These are phyloP conservation scores for Backusella tuberculispora DNA, from an alignment of 192 early-diverging fungal species.

Conservation along the genomic window DNA sequence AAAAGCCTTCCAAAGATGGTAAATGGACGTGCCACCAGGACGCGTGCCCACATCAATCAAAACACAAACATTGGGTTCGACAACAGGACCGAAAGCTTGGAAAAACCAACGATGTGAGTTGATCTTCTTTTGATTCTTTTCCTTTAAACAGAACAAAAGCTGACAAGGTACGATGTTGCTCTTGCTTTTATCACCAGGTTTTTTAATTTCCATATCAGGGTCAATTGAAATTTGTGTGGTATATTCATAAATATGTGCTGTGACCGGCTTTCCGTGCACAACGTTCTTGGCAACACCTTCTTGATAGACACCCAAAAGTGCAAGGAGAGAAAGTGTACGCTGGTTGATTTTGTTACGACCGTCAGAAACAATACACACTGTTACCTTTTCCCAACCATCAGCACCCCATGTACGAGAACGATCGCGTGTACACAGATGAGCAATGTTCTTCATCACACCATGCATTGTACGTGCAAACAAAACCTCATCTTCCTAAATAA, in stretches of 20 bases:
- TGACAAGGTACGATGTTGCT: slow-evolving; percentile 76
- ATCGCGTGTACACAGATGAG: slow-evolving; percentile 66
- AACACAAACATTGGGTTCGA: slow-evolving; percentile 64
- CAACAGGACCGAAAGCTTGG: slow-evolving; percentile 61
- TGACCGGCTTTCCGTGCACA: slow-evolving; percentile 66
- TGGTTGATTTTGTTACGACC: slow-evolving; percentile 72
- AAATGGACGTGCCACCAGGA: slow-evolving; percentile 70
- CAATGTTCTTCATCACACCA: slow-evolving; percentile 79
- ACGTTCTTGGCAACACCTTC: slow-evolving; percentile 73
- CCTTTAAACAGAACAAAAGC: slow-evolving; percentile 87
- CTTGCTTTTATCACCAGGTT: slow-evolving; percentile 52
- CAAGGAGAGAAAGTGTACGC: slow-evolving; percentile 65
- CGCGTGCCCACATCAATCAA: slow-evolving; percentile 81
- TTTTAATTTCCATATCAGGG: slow-evolving; percentile 69
- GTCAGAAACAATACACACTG: slow-evolving; percentile 79
- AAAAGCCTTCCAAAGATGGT: slow-evolving; percentile 83
- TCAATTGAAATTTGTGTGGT: slow-evolving; percentile 80
- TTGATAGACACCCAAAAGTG: slow-evolving; percentile 79
- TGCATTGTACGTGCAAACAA: slow-evolving; percentile 79
- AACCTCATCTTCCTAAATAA: slow-evolving; percentile 68
- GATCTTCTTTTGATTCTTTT: slow-evolving; percentile 93
- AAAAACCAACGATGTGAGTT: slow-evolving; percentile 81
- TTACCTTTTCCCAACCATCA: slow-evolving; percentile 77
- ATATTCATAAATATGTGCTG: slow-evolving; percentile 74
- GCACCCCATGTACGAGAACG: slow-evolving; percentile 56